Evolutionary conservation across 2,329 filamentous ascomycete species (phyloP).

Genomic region (Elsinoe necatrix): DNA sequence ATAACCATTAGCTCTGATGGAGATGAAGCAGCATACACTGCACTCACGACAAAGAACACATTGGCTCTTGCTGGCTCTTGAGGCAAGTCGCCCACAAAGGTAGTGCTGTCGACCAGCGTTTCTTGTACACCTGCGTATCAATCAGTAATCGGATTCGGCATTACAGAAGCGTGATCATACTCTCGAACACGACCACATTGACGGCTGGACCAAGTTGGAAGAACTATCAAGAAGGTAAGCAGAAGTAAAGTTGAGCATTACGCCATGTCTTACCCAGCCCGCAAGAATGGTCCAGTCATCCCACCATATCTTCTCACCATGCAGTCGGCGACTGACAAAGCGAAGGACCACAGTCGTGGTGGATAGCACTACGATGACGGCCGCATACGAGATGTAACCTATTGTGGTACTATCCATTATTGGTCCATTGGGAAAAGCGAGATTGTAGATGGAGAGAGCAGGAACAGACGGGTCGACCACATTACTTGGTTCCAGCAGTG

Average conservation of each 20-base stretch:
- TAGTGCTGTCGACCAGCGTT: neutral
- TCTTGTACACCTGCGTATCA: neutral
- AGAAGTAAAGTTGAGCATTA: neutral
- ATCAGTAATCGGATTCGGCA: neutral
- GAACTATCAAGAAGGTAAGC: neutral
- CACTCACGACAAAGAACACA: constrained; percentile 1
- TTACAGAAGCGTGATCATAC: neutral
- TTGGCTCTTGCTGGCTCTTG: neutral
- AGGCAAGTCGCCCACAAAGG: constrained; percentile 5
- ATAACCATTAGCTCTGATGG: neutral
- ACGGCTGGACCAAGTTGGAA: constrained; percentile 11
- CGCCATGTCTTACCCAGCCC: constrained; percentile 7
- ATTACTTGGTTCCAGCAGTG: neutral
- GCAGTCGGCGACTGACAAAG: neutral
- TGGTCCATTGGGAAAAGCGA: neutral
- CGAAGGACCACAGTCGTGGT: neutral
- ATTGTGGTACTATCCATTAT: neutral
- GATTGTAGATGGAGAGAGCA: neutral
- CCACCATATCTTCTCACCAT: constrained; percentile 5
- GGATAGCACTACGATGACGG: neutral
- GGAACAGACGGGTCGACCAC: neutral
- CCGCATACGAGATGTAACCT: constrained; percentile 1
- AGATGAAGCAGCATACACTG: neutral
- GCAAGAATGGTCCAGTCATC: constrained; percentile 1
- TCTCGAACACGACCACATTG: constrained; percentile 6